Evolutionary conservation across 345 rosid genomes (phyloP).

Genomic region (Eucalyptus marginata): DNA sequence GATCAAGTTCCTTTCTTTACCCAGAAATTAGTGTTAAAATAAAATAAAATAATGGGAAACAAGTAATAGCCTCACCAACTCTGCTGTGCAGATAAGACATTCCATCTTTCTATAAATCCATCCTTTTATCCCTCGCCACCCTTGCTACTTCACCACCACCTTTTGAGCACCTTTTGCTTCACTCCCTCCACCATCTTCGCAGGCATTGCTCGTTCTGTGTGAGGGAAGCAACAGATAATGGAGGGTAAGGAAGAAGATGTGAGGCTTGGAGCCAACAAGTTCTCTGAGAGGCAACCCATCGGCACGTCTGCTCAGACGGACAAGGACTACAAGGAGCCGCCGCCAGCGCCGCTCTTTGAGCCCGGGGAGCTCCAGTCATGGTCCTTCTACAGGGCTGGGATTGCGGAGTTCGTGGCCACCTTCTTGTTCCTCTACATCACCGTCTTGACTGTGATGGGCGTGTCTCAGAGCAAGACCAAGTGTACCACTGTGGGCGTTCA

Average conservation of each 20-base stretch:
- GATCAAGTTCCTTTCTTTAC: neutral
- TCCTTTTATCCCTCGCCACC: neutral
- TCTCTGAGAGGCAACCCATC: slow-evolving; percentile 8
- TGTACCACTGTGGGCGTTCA: slow-evolving; percentile 3
- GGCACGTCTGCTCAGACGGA: slow-evolving; percentile 6
- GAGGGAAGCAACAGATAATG: neutral
- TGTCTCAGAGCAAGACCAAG: neutral
- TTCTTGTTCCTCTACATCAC: slow-evolving; percentile 15
- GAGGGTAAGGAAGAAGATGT: slow-evolving; percentile 13
- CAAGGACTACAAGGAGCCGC: slow-evolving; percentile 14
- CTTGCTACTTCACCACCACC: neutral
- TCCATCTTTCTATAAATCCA: neutral
- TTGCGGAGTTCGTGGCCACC: slow-evolving; percentile 16
- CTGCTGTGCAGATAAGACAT: neutral
- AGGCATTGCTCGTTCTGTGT: neutral
- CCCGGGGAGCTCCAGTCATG: slow-evolving; percentile 10
- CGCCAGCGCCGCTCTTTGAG: slow-evolving; percentile 14
- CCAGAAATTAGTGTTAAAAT: neutral
- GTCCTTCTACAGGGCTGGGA: slow-evolving; percentile 17
- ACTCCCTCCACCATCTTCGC: neutral
- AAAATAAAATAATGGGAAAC: neutral
- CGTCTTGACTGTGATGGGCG: slow-evolving; percentile 19
- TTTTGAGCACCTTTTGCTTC: neutral
- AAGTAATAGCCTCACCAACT: neutral
- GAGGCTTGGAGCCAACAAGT: slow-evolving; percentile 12